Base-by-base conservation (phyloP, 2,329 filamentous ascomycete genomes). In the Neurospora crassa region DNA sequence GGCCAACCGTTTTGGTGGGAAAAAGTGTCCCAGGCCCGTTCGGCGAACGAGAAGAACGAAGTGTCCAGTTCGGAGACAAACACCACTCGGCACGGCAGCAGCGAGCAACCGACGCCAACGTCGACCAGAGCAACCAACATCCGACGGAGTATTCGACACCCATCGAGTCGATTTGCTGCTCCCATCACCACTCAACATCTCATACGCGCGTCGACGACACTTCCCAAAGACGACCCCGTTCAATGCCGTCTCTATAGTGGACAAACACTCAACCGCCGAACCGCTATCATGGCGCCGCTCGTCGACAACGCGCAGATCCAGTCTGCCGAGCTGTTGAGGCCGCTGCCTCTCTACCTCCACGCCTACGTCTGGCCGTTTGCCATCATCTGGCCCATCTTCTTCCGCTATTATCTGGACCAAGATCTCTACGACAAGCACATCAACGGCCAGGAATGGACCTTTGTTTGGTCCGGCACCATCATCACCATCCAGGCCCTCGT, bases 371-470 rank as follows among this genome's bases (percentile, higher is more conserved):
- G 93, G 93, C 96, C 96, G 0, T 99, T 97, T 79, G 84, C 91
- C 72, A 90, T 97, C 76, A 85, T 94, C 78, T 99, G 96, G 94
- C 96, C 96, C 69, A 83, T 92, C 77, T 98, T 98, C 82, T 88
- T 97, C 75, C 89, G 92, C 80, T 90, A 94, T 81, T 98, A 97
- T 81, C 89, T 97, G 70, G 91, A 89, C 29, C 86, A 90, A 73
- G 91, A 93, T 70, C 89, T 92, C 75, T 99, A 99, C 82, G 91
- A 97, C 75, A 91, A 90, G 79, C 90, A 98, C 84, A 96, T 99
- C 75, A 89, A 92, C 77, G 94, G 91, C n/a, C 90, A 92, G 76
- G 96, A 99, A 85, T 99, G 96, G 95, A 98, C 96, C 0, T 97
- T 97, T 80, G 93, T 99, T 74, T 99, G 93, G 90, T 88, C 91